A percentile compares a stretch with the other conserved stretches of the same genome.
These are phyloP conservation scores for Penicillium sp. DNA, from an alignment of 2,329 filamentous ascomycete species.

Conservation along the genomic window DNA sequence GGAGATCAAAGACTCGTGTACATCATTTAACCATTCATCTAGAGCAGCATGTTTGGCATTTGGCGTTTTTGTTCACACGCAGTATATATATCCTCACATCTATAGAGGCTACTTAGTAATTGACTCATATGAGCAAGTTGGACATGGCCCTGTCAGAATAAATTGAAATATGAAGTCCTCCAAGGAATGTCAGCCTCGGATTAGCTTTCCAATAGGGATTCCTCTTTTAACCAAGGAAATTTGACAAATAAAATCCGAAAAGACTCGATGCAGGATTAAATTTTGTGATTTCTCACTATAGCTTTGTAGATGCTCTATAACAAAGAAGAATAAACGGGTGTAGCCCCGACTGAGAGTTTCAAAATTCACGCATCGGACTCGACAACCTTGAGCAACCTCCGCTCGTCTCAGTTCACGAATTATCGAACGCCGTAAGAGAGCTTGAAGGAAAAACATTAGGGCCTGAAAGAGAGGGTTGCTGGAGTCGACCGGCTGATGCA, in stretches of 20 bases:
- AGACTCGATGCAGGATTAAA: background rate
- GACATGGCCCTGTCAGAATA: too few relatives aligned
- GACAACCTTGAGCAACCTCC: too few relatives aligned
- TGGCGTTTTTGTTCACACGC: background rate
- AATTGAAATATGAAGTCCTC: too few relatives aligned
- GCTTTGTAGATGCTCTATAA: background rate
- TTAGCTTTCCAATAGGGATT: too few relatives aligned
- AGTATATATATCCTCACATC: background rate
- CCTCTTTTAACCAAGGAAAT: too few relatives aligned
- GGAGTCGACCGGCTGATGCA: background rate
- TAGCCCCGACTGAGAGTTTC: background rate
- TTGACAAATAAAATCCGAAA: too few relatives aligned
- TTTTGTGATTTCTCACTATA: background rate
- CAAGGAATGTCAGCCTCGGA: too few relatives aligned
- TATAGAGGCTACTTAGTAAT: background rate
- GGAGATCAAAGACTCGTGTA: conserved; percentile 30
- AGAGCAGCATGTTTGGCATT: background rate
- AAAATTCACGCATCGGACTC: too few relatives aligned
- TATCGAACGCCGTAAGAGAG: too few relatives aligned
- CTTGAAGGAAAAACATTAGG: too few relatives aligned
- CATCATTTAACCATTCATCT: conserved; percentile 24
- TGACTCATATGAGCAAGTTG: background rate
- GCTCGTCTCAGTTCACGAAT: background rate
- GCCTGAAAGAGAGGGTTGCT: background rate
- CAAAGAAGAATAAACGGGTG: background rate